A percentile compares a stretch with the other conserved stretches of the same genome.
Conservation (phyloP, 2,329 filamentous ascomycete genomes). For the Aspergillus sp. region DNA sequence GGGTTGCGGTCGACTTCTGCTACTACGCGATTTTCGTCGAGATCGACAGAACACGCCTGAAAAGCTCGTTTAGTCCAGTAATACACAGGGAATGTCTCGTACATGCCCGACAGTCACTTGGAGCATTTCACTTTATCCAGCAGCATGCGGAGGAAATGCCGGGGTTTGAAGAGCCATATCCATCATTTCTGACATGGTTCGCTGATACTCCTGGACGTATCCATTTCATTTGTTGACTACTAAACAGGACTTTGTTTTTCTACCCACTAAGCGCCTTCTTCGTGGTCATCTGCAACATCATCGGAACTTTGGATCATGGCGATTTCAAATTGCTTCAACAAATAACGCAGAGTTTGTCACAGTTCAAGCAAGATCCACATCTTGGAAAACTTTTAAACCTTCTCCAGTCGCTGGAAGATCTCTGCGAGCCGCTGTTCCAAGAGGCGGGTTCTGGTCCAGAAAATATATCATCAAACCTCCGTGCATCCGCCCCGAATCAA, state of each 20-base stretch:
- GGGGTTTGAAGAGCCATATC: conserved; percentile 17
- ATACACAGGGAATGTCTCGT: conserved; percentile 26
- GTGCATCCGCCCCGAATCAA: not conserved
- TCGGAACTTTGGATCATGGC: conserved; percentile 5
- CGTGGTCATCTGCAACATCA: conserved; percentile 15
- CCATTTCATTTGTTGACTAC: not conserved
- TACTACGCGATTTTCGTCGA: conserved; percentile 30
- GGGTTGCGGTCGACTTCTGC: conserved; percentile 26
- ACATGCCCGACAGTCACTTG: conserved; percentile 20
- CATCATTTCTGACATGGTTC: conserved; percentile 23
- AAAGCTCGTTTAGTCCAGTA: conserved; percentile 19
- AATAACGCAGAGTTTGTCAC: conserved; percentile 2
- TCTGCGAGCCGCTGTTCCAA: conserved; percentile 7
- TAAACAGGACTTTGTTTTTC: conserved; percentile 9
- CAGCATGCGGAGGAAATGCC: conserved; percentile 9
- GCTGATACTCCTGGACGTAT: not conserved
- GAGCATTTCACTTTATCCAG: conserved; percentile 18
- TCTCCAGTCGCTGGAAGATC: conserved; percentile 3
- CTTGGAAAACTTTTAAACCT: conserved; percentile 1
- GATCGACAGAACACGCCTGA: conserved; percentile 27
- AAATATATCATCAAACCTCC: too few relatives aligned
- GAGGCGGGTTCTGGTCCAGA: not conserved
- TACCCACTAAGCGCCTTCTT: conserved; percentile 16
- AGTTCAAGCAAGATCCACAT: conserved; percentile 5
- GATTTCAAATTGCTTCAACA: conserved; percentile 4